Evolutionary conservation across 176 grass and related monocot species (phyloP), one percentile per base, ranked within the genome.

Genomic region (Secale cereale): DNA sequence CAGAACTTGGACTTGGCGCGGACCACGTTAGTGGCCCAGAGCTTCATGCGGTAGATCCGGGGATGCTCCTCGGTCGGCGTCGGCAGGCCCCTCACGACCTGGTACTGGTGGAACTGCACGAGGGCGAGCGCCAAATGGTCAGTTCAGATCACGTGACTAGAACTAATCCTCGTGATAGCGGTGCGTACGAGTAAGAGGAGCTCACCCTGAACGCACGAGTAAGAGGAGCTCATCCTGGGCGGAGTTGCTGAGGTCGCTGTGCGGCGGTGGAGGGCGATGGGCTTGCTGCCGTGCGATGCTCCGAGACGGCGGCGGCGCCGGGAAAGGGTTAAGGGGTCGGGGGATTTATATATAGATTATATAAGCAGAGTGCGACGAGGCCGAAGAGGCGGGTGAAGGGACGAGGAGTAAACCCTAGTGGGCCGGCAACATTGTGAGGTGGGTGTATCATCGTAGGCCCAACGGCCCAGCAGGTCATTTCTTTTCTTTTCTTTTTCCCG

Each of bases 21-120:
- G 54, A 95, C 93, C 70, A 93, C 93, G 15, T 95, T 95, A 32
- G 93, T 95, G 19, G 91, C 91, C 91, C 91, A 95, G 67, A 93
- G 93, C 83, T 94, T 94, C 90, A 97, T 97, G 79, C 90, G 85
- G 73, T 85, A 97, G 77, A 94, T 97, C 87, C 77, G 92, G 15
- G 92, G 88, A 39, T 92, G 88, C 60, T 97, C 94, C 81, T 97
- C 86, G 40, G 82, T 86, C 64, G 83, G 33, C 16, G 90, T 87
- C 27, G 94, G 88, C 29, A 97, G 86, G 5, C 71, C 94, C 37
- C 88, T 92, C 45, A 90, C 90, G 6, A 94, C 90, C 81, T 92
- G 89, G 82, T 94, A 90, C 85, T 92, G 92, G 81, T 92, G 94
- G 80, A 97, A 92, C 94, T 97, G 92, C 67, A 73, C 31, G 14